phyloP scores from a whole-genome alignment of 257 asterid genomes.

The Echium plantagineum region DNA sequence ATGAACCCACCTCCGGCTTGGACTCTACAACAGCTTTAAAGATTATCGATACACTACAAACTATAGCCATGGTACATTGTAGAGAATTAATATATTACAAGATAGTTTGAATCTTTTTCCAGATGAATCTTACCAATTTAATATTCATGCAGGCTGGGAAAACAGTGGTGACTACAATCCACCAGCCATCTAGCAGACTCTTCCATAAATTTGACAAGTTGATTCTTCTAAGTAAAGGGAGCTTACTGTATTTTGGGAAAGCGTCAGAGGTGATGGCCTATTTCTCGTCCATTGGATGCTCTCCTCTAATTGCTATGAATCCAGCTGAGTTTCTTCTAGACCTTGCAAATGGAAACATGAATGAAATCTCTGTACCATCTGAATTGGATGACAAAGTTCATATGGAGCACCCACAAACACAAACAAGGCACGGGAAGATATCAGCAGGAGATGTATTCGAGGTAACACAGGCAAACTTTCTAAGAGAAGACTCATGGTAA shows the following conservation, averaged over 20 bases:
- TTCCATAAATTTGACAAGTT: slow-evolving; percentile 87
- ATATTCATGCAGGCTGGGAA: slow-evolving; percentile 55
- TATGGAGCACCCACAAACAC: slow-evolving; percentile 33
- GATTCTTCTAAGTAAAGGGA: slow-evolving; percentile 80
- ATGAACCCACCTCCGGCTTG: slow-evolving; percentile 95
- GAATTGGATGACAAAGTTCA: slow-evolving; percentile 69
- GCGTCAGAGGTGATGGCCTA: slow-evolving; percentile 66
- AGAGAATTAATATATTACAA: no score
- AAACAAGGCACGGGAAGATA: slow-evolving; percentile 43
- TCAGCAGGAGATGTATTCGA: slow-evolving; percentile 53
- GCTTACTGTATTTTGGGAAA: slow-evolving; percentile 71
- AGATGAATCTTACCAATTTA: background rate
- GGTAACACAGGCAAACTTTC: no score
- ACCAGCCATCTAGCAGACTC: slow-evolving; percentile 93
- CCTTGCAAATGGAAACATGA: slow-evolving; percentile 79
- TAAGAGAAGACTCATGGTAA: no score
- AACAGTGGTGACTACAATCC: slow-evolving; percentile 88
- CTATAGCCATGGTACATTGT: slow-evolving; percentile 62
- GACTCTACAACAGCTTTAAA: slow-evolving; percentile 96
- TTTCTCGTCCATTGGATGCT: slow-evolving; percentile 69
- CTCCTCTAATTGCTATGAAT: slow-evolving; percentile 75
- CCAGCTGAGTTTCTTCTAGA: slow-evolving; percentile 96
- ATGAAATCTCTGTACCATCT: slow-evolving; percentile 72
- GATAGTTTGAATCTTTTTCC: no score
- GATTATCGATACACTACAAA: slow-evolving; percentile 68